Conservation (phyloP, 371 early-diverging fungal species). For the Saksenaea oblongispora region DNA sequence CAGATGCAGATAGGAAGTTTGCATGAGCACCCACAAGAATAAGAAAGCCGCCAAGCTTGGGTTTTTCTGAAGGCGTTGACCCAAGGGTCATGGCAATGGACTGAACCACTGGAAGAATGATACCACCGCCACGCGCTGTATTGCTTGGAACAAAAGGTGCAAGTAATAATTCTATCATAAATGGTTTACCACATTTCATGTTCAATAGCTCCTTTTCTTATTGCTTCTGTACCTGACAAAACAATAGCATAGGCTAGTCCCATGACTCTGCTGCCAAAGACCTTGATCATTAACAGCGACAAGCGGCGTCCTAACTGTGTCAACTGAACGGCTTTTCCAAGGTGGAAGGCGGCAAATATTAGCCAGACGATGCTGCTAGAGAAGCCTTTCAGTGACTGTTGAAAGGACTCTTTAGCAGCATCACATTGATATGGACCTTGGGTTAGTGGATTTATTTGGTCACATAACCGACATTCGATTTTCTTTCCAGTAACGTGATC, state of each 20-base stretch:
- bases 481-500: slow-evolving; percentile 38
- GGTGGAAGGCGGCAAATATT: slow-evolving; percentile 64
- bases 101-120: slow-evolving; percentile 61
- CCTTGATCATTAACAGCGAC: slow-evolving; percentile 46
- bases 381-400: slow-evolving; percentile 51
- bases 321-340: slow-evolving; percentile 60
- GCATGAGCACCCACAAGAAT: slow-evolving; percentile 51
- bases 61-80: slow-evolving; percentile 22
- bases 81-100: slow-evolving; percentile 52
- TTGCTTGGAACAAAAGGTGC: slow-evolving; percentile 70
- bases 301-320: slow-evolving; percentile 56
- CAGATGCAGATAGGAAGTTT: slow-evolving; percentile 57
- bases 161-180: slow-evolving; percentile 46
- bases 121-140: slow-evolving; percentile 68
- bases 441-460: slow-evolving; percentile 19
- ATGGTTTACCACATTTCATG: background rate
- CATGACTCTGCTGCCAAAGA: slow-evolving; percentile 48
- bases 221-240: slow-evolving; percentile 33
- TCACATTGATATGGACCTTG: slow-evolving; percentile 42
- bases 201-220: background rate
- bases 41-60: slow-evolving; percentile 42
- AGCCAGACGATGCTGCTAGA: slow-evolving; percentile 59
- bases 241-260: slow-evolving; percentile 59
- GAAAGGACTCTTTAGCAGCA: slow-evolving; percentile 48
- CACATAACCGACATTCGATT: slow-evolving; percentile 53